phyloP scores from a whole-genome alignment of 768 basidiomycete genomes.

The Psilocybe tampanensis region DNA sequence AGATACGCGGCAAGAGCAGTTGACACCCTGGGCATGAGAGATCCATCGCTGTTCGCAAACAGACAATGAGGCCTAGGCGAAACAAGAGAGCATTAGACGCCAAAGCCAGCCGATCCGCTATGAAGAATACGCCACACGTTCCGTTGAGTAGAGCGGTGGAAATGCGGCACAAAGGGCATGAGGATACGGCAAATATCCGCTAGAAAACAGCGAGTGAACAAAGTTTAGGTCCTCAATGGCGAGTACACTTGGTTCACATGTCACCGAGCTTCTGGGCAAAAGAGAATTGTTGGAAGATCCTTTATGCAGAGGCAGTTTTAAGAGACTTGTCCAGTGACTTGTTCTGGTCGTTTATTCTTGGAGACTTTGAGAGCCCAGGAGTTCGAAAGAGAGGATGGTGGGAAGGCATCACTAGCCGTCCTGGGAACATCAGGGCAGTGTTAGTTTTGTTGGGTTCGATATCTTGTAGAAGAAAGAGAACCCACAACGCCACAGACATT shows the following conservation, averaged over 20 bases:
- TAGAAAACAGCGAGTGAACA: background rate
- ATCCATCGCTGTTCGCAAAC: background rate
- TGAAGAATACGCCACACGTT: background rate
- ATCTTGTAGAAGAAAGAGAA: constrained; percentile 3
- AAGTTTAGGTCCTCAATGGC: background rate
- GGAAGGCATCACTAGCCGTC: background rate
- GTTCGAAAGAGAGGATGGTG: no score
- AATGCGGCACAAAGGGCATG: background rate
- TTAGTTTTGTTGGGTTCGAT: background rate
- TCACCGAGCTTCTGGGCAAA: constrained; percentile 3
- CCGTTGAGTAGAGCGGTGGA: background rate
- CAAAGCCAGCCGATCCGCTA: no score
- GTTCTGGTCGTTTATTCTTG: constrained; percentile 5
- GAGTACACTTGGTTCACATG: constrained; percentile 2
- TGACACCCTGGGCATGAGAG: constrained; percentile 1
- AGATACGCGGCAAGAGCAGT: constrained; percentile 2
- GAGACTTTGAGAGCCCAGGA: background rate
- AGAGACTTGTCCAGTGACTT: constrained; percentile 5
- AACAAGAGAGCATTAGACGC: background rate
- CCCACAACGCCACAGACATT: constrained; percentile 8
- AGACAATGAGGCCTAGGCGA: background rate
- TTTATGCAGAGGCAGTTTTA: constrained; percentile 5
- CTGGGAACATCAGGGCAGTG: constrained; percentile 1
- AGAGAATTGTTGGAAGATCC: constrained; percentile 3
- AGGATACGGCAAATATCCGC: background rate